Evolutionary conservation across 805 yeast genomes (phyloP).

Genomic region (Yarrowia deformans): DNA sequence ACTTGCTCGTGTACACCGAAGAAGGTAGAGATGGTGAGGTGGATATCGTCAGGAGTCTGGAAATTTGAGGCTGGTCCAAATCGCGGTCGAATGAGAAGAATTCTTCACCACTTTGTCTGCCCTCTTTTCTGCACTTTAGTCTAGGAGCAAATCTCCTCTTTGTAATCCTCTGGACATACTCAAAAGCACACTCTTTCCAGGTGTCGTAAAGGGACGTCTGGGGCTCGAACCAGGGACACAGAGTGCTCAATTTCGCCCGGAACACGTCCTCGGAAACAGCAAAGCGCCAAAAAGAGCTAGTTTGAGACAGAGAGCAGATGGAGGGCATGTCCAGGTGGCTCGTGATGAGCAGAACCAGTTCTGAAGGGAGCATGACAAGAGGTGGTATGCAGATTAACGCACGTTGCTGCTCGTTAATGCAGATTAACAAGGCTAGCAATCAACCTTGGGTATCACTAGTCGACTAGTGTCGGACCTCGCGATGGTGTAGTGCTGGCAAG

Average conservation of each 20-base stretch:
- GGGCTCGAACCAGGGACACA: slow-evolving; percentile 16
- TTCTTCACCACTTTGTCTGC: no score
- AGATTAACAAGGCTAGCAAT: no score
- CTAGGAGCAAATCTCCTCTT: not conserved
- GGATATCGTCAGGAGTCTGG: not conserved
- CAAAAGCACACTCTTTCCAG: slow-evolving; percentile 3
- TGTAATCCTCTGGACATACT: not conserved
- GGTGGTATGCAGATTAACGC: no score
- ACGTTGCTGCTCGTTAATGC: no score
- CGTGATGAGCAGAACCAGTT: not conserved
- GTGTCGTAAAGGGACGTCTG: not conserved
- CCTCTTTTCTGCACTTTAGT: not conserved
- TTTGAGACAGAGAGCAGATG: not conserved
- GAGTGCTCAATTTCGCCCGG: not conserved
- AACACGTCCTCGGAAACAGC: slow-evolving; percentile 1
- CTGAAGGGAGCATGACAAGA: not conserved
- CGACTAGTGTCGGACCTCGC: no score
- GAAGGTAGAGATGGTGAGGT: not conserved
- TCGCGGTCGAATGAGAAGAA: not conserved
- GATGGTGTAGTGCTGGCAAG: no score
- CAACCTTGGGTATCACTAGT: no score
- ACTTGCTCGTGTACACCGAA: slow-evolving; percentile 4
- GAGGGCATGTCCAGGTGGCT: not conserved
- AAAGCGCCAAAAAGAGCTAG: not conserved
- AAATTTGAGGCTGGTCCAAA: not conserved